phyloP scores from a whole-genome alignment of 352 stramenopile species.

The Peronosclerospora sorghi region DNA sequence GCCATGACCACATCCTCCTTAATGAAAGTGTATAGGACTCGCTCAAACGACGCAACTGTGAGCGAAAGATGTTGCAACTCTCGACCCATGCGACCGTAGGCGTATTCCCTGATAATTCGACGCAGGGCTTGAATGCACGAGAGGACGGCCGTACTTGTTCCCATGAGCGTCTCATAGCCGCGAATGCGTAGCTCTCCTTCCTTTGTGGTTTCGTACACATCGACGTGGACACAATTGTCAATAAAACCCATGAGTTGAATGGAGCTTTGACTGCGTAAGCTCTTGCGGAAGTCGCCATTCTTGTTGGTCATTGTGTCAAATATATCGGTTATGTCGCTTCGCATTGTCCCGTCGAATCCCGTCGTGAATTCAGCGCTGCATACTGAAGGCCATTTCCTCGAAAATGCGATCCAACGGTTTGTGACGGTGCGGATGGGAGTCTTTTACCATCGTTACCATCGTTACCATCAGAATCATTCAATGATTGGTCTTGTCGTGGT shows the following conservation, averaged over 20 bases:
- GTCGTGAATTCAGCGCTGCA: no score
- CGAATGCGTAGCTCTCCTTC: slow-evolving; percentile 59
- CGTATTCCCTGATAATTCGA: slow-evolving; percentile 78
- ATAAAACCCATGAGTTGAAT: slow-evolving; percentile 80
- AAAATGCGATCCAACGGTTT: no score
- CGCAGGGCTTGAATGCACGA: slow-evolving; percentile 71
- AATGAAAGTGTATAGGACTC: slow-evolving; percentile 81
- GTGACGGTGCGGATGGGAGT: no score
- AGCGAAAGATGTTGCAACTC: slow-evolving; percentile 81
- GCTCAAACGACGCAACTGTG: slow-evolving; percentile 76
- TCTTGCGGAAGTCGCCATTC: no score
- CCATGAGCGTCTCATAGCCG: slow-evolving; percentile 66
- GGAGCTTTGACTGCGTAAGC: slow-evolving; percentile 43
- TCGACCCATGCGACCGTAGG: slow-evolving; percentile 68
- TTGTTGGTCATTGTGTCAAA: no score
- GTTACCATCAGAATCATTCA: no score
- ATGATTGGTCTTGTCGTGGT: no score
- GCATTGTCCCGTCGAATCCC: no score
- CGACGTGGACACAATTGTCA: slow-evolving; percentile 36
- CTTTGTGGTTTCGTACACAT: slow-evolving; percentile 38
- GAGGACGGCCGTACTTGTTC: slow-evolving; percentile 54
- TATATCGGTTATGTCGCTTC: no score
- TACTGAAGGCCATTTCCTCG: no score
- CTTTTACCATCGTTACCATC: no score
- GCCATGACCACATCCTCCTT: slow-evolving; percentile 81